Evolutionary conservation across 75 land plant species (phyloP).

Genomic region (Sequoia sempervirens): DNA sequence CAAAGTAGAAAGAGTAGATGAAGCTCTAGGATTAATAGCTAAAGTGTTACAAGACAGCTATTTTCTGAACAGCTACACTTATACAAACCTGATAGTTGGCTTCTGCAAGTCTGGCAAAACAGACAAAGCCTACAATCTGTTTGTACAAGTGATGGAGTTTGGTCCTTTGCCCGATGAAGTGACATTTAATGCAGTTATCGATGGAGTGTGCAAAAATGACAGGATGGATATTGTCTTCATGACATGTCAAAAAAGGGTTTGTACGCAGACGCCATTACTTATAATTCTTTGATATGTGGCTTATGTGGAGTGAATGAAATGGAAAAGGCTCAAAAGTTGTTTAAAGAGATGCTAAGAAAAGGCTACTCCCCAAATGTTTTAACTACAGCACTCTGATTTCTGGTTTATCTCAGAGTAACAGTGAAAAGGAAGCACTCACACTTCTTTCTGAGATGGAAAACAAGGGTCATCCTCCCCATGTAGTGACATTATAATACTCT

Average conservation of each 20-base stretch:
- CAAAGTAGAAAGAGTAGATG: background rate
- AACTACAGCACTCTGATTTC: too few relatives aligned
- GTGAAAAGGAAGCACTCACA: too few relatives aligned
- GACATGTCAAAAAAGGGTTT: background rate
- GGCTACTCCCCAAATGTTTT: too few relatives aligned
- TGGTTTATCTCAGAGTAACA: too few relatives aligned
- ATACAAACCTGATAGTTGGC: slow-evolving; percentile 4
- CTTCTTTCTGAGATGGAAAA: slow-evolving; percentile 4
- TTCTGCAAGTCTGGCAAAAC: slow-evolving; percentile 4
- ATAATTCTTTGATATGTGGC: too few relatives aligned
- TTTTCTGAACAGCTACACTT: slow-evolving; percentile 4
- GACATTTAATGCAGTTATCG: slow-evolving; percentile 2
- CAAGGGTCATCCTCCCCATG: slow-evolving; percentile 49
- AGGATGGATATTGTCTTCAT: slow-evolving; percentile 23
- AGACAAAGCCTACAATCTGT: slow-evolving; percentile 8
- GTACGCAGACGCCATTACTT: too few relatives aligned
- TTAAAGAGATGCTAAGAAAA: too few relatives aligned
- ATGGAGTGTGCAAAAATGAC: slow-evolving; percentile 21
- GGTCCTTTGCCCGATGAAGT: slow-evolving; percentile 12
- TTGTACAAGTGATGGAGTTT: background rate
- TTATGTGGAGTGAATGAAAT: too few relatives aligned
- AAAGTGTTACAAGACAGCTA: background rate
- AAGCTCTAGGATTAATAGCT: background rate
- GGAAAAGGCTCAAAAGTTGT: too few relatives aligned
- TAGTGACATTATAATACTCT: slow-evolving; percentile 23